A percentile compares a stretch with the other conserved stretches of the same genome.
Conservation (phyloP, 225 moss, liverwort and hornwort species). For the Polytrichum commune region DNA sequence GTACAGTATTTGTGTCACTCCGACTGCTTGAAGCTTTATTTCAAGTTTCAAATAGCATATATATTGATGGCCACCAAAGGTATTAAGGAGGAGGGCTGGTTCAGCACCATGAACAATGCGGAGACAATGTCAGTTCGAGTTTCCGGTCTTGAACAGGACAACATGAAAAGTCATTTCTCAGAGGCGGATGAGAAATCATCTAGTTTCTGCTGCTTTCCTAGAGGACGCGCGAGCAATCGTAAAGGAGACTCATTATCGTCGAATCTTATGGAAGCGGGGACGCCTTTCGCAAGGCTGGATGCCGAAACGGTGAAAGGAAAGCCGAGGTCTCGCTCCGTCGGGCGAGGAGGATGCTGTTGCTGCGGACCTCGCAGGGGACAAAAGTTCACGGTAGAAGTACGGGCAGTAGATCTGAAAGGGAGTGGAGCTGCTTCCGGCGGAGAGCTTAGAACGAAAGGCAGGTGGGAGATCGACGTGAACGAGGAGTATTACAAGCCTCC, state of each 20-base stretch:
- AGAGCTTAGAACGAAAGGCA: conserved; percentile 38
- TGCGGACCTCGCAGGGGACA: conserved; percentile 38
- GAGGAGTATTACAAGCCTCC: conserved; percentile 58
- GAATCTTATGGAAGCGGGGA: conserved; percentile 8
- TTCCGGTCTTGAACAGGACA: conserved; percentile 19
- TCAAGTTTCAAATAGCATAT: no score
- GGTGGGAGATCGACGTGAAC: conserved; percentile 49
- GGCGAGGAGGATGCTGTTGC: conserved; percentile 27
- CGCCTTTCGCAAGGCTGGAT: conserved; percentile 25
- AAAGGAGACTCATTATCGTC: conserved; percentile 10
- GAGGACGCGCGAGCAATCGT: conserved; percentile 9
- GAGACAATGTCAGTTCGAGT: conserved; percentile 34
- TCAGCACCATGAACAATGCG: conserved; percentile 20
- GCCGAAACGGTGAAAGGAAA: conserved; percentile 9
- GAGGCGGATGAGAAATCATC: conserved; percentile 8
- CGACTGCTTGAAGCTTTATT: no score
- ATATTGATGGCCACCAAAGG: not conserved
- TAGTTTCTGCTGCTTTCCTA: conserved; percentile 24
- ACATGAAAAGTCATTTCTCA: conserved; percentile 2
- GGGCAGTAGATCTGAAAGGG: conserved; percentile 11
- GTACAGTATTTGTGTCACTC: no score
- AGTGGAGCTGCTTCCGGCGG: conserved; percentile 1
- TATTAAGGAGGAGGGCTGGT: conserved; percentile 32
- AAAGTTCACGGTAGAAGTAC: conserved; percentile 24
- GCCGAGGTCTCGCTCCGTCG: conserved; percentile 18